Evolutionary conservation across 805 yeast species (phyloP).

Genomic region (Phaffomyces opuntiae): DNA sequence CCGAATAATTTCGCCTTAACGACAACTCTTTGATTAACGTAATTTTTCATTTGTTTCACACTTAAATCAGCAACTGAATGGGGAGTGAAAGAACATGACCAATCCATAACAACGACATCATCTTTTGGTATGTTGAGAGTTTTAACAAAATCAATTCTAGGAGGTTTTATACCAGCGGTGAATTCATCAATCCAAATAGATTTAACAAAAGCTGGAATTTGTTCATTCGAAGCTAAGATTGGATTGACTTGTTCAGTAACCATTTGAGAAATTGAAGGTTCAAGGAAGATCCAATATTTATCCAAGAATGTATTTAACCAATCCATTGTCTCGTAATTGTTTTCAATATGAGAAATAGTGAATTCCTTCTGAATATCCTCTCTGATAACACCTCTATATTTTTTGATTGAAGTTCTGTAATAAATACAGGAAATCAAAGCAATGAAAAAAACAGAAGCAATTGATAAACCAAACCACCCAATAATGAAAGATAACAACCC

Average conservation of each 20-base stretch:
- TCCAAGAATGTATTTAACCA: conserved; percentile 89
- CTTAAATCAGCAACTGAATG: conserved; percentile 79
- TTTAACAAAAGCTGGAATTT: conserved; percentile 77
- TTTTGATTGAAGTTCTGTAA: conserved; percentile 79
- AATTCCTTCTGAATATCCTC: conserved; percentile 83
- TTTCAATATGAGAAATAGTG: conserved; percentile 72
- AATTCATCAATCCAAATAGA: conserved; percentile 80
- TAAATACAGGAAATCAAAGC: conserved; percentile 54
- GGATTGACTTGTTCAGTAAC: conserved; percentile 84
- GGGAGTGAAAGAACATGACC: conserved; percentile 93
- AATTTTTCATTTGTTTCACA: conserved; percentile 75
- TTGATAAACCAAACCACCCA: conserved; percentile 69
- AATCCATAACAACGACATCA: conserved; percentile 96
- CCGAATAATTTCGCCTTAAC: conserved; percentile 83
- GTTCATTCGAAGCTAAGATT: conserved; percentile 65
- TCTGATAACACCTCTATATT: conserved; percentile 66
- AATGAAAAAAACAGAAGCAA: conserved; percentile 77
- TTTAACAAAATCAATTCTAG: conserved; percentile 84
- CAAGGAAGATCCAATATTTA: conserved; percentile 87
- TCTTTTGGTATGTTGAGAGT: conserved; percentile 85
- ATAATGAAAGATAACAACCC: conserved; percentile 69
- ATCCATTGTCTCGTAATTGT: conserved; percentile 89
- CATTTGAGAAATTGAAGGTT: conserved; percentile 82
- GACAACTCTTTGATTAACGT: conserved; percentile 74
- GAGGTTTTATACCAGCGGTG: conserved; percentile 94